phyloP scores from a whole-genome alignment of 2,329 filamentous ascomycete genomes.

The Podosphaera fusca region DNA sequence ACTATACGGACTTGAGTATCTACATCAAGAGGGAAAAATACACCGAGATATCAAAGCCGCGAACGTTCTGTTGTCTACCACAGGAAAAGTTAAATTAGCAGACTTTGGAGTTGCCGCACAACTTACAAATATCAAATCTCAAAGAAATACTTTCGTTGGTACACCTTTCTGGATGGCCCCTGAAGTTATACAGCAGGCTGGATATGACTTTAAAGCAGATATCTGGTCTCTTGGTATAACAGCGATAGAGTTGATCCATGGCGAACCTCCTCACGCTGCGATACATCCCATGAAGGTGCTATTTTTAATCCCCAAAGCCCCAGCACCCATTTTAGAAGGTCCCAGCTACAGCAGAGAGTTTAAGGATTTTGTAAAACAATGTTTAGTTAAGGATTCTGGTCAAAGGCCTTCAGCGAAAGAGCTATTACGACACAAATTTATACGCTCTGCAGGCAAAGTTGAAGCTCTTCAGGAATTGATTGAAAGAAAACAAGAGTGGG shows the following conservation, averaged over 20 bases:
- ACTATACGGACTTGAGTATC: constrained; percentile 71
- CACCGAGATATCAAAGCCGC: constrained; percentile 94
- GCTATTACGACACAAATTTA: constrained; percentile 69
- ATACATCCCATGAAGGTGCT: constrained; percentile 88
- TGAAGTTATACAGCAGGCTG: constrained; percentile 75
- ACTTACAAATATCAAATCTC: constrained; percentile 90
- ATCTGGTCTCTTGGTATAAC: constrained; percentile 88
- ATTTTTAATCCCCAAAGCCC: constrained; percentile 74
- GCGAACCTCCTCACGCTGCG: constrained; percentile 68
- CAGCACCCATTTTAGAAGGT: constrained; percentile 65
- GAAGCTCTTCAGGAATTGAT: constrained; percentile 77
- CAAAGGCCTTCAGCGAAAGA: constrained; percentile 67
- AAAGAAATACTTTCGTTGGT: constrained; percentile 90
- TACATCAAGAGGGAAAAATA: constrained; percentile 85
- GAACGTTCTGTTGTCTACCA: constrained; percentile 78
- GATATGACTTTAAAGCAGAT: constrained; percentile 71
- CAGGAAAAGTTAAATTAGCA: constrained; percentile 80
- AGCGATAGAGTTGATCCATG: constrained; percentile 69
- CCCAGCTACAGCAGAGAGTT: constrained; percentile 65
- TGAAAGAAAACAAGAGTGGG: constrained; percentile 58
- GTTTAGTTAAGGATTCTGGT: constrained; percentile 80
- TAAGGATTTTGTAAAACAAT: constrained; percentile 80
- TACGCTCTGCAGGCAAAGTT: constrained; percentile 65
- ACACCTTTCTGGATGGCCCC: constrained; percentile 97
- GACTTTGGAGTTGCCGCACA: constrained; percentile 96